Evolutionary conservation across 1,284 basidiomycete species (phyloP), one percentile per base, ranked within the genome.

Genomic region (Ustanciosporium gigantosporum): DNA sequence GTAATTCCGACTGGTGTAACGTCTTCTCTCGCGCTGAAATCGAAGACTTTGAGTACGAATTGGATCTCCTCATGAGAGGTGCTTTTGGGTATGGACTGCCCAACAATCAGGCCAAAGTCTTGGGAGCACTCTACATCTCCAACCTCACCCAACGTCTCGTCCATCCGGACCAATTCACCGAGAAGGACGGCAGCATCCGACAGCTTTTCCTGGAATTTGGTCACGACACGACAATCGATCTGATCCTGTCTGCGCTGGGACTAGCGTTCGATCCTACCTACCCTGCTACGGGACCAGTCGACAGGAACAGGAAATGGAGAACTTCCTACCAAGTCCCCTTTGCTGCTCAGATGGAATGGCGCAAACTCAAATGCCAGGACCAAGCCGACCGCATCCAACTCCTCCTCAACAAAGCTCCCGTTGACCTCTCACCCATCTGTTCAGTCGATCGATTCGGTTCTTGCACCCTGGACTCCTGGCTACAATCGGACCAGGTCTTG

Each of bases 211-310:
- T 84, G 41, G 81, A 83, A 67, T 83, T 83, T 59, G 82, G 80
- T 2, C 82, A 83, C 58, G 81, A 83, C 49, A 82, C 79, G 5
- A 82, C 80, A n/a, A 80, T 83, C 57, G 80, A 82, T 55, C 45
- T 81, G 24, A 79, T 79, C 22, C 65, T 83, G 31, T 80, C 82
- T 27, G 79, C 80, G 3, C 76, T 82, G 41, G 80, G 79, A 0
- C 70, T 82, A 7, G 81, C 80, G 22, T 79, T 79, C 14, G 59
- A 62, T 22, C 25, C 37, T 13, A 24, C n/a, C 2, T 62, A 51
- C 34, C 59, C 74, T 13, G 53, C 77, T 4, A 52, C 37, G 8
- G 80, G 80, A 22, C 79, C 78, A 35, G 61, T 77, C 25, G 65
- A 61, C 31, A 31, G 36, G 3, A 66, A 66, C 41, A 79, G 82